A percentile compares a stretch with the other conserved stretches of the same genome.
Evolutionary conservation across 352 stramenopile genomes (phyloP).

Genomic region (Pythium chondricola): DNA sequence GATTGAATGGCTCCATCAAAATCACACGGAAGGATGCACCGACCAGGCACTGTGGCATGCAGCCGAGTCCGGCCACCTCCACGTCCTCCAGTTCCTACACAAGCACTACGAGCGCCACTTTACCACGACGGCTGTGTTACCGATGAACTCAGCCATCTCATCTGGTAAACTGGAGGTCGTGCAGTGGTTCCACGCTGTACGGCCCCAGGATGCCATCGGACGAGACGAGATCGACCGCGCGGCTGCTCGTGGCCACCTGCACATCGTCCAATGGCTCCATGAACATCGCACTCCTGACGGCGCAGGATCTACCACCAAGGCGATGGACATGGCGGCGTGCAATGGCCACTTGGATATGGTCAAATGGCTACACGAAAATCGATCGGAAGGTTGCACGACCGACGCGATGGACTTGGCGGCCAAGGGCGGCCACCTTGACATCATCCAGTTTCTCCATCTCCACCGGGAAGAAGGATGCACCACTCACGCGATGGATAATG

Average conservation of each 20-base stretch:
- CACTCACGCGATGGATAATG: conserved; percentile 17
- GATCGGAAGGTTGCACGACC: conserved; percentile 14
- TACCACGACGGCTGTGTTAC: conserved; percentile 33
- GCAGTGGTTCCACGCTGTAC: conserved; percentile 20
- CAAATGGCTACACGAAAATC: conserved; percentile 13
- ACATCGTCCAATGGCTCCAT: conserved; percentile 23
- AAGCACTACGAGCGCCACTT: conserved; percentile 26
- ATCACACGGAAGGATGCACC: conserved; percentile 39
- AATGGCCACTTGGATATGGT: conserved; percentile 13
- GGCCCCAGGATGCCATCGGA: conserved; percentile 1
- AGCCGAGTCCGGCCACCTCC: conserved; percentile 39
- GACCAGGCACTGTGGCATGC: conserved; percentile 55
- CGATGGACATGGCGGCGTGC: conserved; percentile 17
- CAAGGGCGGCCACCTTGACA: conserved; percentile 9
- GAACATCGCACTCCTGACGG: conserved; percentile 7
- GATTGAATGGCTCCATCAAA: conserved; percentile 41
- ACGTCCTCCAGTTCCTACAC: conserved; percentile 40
- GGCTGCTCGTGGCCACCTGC: conserved; percentile 16
- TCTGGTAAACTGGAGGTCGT: conserved; percentile 32
- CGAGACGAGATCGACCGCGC: conserved; percentile 18
- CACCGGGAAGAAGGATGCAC: conserved; percentile 20
- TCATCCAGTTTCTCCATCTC: conserved; percentile 13
- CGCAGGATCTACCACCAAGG: not conserved
- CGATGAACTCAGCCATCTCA: conserved; percentile 44
- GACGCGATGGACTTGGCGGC: conserved; percentile 21